A percentile compares a stretch with the other conserved stretches of the same genome.
Evolutionary conservation across 1,284 basidiomycete genomes (phyloP).

Genomic region (Stygiomarasmius scandens): DNA sequence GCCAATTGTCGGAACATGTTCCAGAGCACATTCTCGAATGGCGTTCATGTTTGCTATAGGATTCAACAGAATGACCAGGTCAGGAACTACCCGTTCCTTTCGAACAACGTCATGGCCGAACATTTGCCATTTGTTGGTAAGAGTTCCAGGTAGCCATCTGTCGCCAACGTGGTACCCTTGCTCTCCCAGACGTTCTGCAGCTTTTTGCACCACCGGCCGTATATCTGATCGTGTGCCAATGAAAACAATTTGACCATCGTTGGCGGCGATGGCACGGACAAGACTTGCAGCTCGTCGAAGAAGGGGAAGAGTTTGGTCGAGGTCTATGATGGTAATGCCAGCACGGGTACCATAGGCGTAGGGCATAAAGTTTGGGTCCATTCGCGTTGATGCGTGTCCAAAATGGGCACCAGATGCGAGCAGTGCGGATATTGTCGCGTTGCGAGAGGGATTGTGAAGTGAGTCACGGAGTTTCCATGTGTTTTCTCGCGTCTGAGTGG

Average conservation of each 20-base stretch:
- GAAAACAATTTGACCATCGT: constrained; percentile 88
- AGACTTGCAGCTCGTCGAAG: constrained; percentile 90
- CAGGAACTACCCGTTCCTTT: constrained; percentile 71
- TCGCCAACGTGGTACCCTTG: constrained; percentile 86
- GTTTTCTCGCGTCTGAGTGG: constrained; percentile 72
- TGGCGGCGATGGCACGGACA: constrained; percentile 79
- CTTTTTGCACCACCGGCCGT: constrained; percentile 75
- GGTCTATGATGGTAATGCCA: constrained; percentile 92
- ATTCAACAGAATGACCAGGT: constrained; percentile 89
- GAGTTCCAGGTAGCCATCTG: constrained; percentile 91
- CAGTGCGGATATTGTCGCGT: constrained; percentile 86
- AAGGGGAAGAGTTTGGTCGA: constrained; percentile 92
- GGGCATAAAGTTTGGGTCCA: constrained; percentile 89
- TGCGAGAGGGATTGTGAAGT: constrained; percentile 65
- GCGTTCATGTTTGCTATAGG: constrained; percentile 83
- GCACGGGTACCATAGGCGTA: constrained; percentile 93
- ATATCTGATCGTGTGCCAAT: constrained; percentile 87
- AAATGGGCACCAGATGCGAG: constrained; percentile 94
- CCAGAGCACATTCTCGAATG: constrained; percentile 83
- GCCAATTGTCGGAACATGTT: constrained; percentile 86
- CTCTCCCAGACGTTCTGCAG: constrained; percentile 77
- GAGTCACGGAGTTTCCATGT: constrained; percentile 77
- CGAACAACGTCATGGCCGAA: constrained; percentile 67
- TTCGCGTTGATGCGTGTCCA: constrained; percentile 82
- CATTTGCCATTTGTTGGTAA: constrained; percentile 88